Evolutionary conservation across 148 eudicot species (phyloP).

Genomic region (Amaranthus cruentus): DNA sequence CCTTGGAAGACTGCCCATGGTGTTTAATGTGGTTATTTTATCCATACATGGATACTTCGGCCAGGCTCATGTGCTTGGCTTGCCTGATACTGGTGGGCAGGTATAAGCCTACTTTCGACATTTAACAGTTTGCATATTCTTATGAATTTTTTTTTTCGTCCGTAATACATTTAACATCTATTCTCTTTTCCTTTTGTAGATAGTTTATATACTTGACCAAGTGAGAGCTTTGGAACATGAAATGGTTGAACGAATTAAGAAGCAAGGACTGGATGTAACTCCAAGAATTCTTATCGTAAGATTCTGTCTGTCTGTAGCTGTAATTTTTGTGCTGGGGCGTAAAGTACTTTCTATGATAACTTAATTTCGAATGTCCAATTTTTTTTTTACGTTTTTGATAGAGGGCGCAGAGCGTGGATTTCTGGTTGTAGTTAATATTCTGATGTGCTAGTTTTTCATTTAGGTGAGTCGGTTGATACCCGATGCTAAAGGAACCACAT

Average conservation of each 20-base stretch:
- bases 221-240: constrained; percentile 91
- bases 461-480: constrained; percentile 92
- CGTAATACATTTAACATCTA: background rate
- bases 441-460: constrained; percentile 4
- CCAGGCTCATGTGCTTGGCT: constrained; percentile 94
- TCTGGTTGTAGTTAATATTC: background rate
- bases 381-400: background rate
- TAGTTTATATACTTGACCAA: constrained; percentile 96
- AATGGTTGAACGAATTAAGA: constrained; percentile 65
- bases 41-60: constrained; percentile 95
- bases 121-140: background rate
- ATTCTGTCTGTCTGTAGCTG: background rate
- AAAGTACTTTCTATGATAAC: background rate
- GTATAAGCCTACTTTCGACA: constrained; percentile 27
- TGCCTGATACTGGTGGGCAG: constrained; percentile 99
- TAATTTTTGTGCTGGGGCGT: background rate
- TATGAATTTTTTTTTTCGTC: background rate
- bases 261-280: constrained; percentile 69
- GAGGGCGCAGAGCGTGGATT: no score
- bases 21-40: constrained; percentile 85
- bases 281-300: constrained; percentile 89
- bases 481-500: constrained; percentile 92
- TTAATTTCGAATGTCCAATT: background rate
- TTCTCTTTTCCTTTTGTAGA: constrained; percentile 35
- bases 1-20: constrained; percentile 95